phyloP scores from a whole-genome alignment of 2,329 filamentous ascomycete species.

The Triangularia verruculosa region DNA sequence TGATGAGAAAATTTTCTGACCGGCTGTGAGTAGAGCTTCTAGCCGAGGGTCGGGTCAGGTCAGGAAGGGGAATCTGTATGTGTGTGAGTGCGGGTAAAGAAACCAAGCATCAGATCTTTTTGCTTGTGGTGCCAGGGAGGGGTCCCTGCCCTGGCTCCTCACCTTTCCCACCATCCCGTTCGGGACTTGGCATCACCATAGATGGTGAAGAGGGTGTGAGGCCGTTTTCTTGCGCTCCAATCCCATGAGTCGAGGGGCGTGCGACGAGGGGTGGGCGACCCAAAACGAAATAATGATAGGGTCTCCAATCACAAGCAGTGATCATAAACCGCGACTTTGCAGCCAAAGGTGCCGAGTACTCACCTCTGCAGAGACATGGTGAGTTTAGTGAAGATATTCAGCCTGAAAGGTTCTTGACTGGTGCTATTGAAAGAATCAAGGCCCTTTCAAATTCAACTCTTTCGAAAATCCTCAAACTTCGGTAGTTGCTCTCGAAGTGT shows the following conservation, averaged over 20 bases:
- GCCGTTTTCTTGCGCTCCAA: neutral
- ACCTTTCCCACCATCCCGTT: neutral
- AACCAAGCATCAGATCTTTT: neutral
- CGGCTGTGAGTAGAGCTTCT: neutral
- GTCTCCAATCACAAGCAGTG: neutral
- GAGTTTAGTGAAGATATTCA: neutral
- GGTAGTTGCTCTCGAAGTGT: neutral
- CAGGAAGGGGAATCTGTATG: neutral
- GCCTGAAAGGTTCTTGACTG: neutral
- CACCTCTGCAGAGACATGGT: neutral
- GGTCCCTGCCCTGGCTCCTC: neutral
- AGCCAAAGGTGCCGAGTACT: neutral
- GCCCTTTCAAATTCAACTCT: neutral
- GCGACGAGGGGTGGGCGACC: neutral
- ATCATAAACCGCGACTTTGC: neutral
- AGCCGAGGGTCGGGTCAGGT: neutral
- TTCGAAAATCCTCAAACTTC: neutral
- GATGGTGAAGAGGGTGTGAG: neutral
- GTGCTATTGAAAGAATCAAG: neutral
- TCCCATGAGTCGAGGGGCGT: neutral
- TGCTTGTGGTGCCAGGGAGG: neutral
- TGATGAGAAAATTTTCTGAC: neutral
- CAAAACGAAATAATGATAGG: neutral
- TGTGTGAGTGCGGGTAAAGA: no score
- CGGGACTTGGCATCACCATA: neutral